A percentile compares a stretch with the other conserved stretches of the same genome.
phyloP scores from a whole-genome alignment of 805 yeast genomes.

The Suhomyces vadensis region DNA sequence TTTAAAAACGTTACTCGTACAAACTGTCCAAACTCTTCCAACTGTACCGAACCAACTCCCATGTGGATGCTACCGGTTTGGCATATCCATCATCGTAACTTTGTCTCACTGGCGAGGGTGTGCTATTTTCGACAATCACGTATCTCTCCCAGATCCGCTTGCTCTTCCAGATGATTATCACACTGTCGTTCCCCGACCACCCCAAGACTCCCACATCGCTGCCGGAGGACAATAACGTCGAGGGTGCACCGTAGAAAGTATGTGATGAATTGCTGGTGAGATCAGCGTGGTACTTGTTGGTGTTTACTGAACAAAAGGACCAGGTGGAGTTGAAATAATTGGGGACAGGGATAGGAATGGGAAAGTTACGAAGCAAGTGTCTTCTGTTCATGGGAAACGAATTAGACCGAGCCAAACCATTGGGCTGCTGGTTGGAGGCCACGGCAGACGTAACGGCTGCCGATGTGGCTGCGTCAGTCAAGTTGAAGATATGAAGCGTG shows the following conservation, averaged over 20 bases:
- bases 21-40: constrained; percentile 61
- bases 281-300: constrained; percentile 39
- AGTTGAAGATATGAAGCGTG: constrained; percentile 82
- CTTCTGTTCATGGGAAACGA: constrained; percentile 48
- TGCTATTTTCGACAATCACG: constrained; percentile 53
- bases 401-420: constrained; percentile 4
- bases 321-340: constrained; percentile 80
- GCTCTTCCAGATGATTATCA: constrained; percentile 73
- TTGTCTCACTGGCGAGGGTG: constrained; percentile 8
- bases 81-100: constrained; percentile 9
- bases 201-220: constrained; percentile 48
- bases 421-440: not conserved
- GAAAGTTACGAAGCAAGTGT: constrained; percentile 64
- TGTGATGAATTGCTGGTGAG: not conserved
- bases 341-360: constrained; percentile 58
- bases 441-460: not conserved
- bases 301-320: constrained; percentile 79
- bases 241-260: not conserved
- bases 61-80: constrained; percentile 26
- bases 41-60: constrained; percentile 66
- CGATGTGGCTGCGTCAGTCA: constrained; percentile 19
- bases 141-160: constrained; percentile 87
- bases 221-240: not conserved
- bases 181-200: constrained; percentile 74
- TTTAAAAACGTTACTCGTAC: constrained; percentile 18